phyloP scores from a whole-genome alignment of 1,284 basidiomycete species.

The Tilletia horrida region DNA sequence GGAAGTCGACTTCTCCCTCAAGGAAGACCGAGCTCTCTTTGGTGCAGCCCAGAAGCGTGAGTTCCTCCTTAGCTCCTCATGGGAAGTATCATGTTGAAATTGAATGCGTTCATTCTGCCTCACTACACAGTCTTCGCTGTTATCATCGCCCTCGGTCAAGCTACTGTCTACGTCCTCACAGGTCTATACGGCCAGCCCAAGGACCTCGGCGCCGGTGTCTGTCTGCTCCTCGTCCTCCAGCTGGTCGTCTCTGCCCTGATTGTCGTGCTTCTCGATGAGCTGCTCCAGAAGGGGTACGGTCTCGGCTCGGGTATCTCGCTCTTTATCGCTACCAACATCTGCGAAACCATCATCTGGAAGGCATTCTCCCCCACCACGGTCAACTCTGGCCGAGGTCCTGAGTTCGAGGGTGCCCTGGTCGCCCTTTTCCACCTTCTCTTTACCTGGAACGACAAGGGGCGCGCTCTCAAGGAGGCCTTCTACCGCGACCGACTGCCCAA shows the following conservation, averaged over 20 bases:
- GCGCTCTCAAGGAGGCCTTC: constrained; percentile 95
- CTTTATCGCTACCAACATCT: constrained; percentile 99
- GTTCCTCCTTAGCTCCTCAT: constrained; percentile 21
- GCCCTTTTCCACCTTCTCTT: constrained; percentile 96
- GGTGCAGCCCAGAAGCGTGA: constrained; percentile 82
- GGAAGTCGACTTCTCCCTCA: constrained; percentile 93
- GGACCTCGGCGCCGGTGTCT: constrained; percentile 93
- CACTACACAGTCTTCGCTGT: constrained; percentile 77
- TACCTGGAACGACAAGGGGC: constrained; percentile 97
- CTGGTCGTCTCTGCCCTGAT: constrained; percentile 89
- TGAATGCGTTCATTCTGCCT: background rate
- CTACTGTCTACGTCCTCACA: constrained; percentile 93
- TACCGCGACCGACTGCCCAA: constrained; percentile 96
- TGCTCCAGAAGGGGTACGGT: constrained; percentile 97
- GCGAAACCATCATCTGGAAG: constrained; percentile 99
- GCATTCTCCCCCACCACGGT: constrained; percentile 96
- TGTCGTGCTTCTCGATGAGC: constrained; percentile 95
- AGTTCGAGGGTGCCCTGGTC: constrained; percentile 95
- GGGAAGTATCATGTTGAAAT: background rate
- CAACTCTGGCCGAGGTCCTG: constrained; percentile 95
- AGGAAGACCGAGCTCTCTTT: constrained; percentile 94
- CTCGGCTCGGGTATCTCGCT: constrained; percentile 97
- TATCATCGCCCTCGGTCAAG: constrained; percentile 92
- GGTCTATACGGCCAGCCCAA: constrained; percentile 92
- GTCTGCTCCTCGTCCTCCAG: constrained; percentile 88